Evolutionary conservation across 208 protist genomes (phyloP).

Genomic region (Trypanosomatidae sp.): DNA sequence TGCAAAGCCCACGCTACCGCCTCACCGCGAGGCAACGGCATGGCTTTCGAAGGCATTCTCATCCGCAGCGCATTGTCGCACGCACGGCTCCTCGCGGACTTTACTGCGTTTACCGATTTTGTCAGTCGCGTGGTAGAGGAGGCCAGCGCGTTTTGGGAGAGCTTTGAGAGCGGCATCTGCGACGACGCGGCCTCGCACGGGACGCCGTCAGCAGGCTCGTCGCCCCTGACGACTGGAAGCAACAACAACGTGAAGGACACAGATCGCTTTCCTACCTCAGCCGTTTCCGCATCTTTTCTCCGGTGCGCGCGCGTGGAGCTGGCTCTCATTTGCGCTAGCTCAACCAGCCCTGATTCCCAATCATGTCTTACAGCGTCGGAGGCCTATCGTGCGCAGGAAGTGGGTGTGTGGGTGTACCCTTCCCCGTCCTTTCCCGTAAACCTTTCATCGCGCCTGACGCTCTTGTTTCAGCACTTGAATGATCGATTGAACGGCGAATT

Average conservation of each 20-base stretch:
- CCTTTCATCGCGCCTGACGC: conserved; percentile 23
- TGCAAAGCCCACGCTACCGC: background rate
- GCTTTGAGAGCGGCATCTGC: conserved; percentile 30
- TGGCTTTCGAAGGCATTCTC: conserved; percentile 29
- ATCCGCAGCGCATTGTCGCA: conserved; percentile 66
- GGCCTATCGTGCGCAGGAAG: conserved; percentile 18
- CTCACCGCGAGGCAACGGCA: background rate
- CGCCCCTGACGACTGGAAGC: background rate
- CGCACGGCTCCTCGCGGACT: conserved; percentile 49
- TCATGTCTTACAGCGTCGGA: conserved; percentile 2
- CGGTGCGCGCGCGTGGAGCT: conserved; percentile 11
- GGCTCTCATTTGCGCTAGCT: conserved; percentile 9
- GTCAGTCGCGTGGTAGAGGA: conserved; percentile 29
- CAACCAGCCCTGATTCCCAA: background rate
- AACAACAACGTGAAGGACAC: background rate
- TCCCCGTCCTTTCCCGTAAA: background rate
- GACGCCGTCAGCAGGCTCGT: background rate
- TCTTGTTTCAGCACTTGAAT: conserved; percentile 61
- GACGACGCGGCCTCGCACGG: background rate
- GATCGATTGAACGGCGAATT: conserved; percentile 59
- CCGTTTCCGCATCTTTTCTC: conserved; percentile 2
- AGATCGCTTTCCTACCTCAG: background rate
- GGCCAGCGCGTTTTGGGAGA: conserved; percentile 34
- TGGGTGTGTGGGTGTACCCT: conserved; percentile 23
- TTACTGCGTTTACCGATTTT: conserved; percentile 55